Percentiles rank a stretch among this genome's conserved stretches.
phyloP scores from a whole-genome alignment of 78 protist genomes.

The Bodo saltans region DNA sequence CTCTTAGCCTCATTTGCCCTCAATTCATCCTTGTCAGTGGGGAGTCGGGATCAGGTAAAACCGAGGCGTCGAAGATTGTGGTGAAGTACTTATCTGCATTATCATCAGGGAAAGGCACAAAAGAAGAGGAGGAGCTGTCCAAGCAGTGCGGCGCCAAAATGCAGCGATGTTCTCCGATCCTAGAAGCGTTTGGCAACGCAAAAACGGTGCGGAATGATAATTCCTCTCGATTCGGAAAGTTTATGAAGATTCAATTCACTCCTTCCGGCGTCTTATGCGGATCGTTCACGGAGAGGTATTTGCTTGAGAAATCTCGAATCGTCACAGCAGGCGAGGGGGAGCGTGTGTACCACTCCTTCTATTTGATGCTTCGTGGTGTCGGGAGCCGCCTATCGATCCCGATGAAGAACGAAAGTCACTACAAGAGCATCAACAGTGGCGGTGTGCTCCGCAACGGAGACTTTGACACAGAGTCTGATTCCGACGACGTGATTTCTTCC shows the following conservation, averaged over 20 bases:
- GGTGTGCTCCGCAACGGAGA: constrained; percentile 32
- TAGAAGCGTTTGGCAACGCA: constrained; percentile 89
- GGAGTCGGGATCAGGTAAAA: constrained; percentile 33
- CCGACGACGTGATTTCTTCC: constrained; percentile 2
- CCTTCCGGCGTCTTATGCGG: constrained; percentile 41
- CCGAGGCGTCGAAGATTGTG: constrained; percentile 38
- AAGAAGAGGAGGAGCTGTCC: constrained; percentile 27
- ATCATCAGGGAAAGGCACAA: constrained; percentile 31
- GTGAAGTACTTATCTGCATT: constrained; percentile 37
- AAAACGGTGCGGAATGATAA: constrained; percentile 75
- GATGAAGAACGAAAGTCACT: not conserved
- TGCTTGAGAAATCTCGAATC: constrained; percentile 62
- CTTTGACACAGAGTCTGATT: constrained; percentile 12
- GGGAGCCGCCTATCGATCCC: not conserved
- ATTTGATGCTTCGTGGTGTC: constrained; percentile 10
- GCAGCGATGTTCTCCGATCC: constrained; percentile 44
- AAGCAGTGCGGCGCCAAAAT: not conserved
- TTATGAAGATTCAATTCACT: constrained; percentile 54
- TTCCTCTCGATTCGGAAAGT: constrained; percentile 72
- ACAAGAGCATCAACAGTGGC: not conserved
- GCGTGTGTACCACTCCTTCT: constrained; percentile 56
- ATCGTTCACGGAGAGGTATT: constrained; percentile 39
- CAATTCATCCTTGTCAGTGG: constrained; percentile 29
- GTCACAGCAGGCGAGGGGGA: constrained; percentile 33
- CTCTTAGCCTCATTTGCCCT: constrained; percentile 21